Conservation (phyloP, 768 basidiomycete genomes). For the Lanmaoa pseudosensibilis region DNA sequence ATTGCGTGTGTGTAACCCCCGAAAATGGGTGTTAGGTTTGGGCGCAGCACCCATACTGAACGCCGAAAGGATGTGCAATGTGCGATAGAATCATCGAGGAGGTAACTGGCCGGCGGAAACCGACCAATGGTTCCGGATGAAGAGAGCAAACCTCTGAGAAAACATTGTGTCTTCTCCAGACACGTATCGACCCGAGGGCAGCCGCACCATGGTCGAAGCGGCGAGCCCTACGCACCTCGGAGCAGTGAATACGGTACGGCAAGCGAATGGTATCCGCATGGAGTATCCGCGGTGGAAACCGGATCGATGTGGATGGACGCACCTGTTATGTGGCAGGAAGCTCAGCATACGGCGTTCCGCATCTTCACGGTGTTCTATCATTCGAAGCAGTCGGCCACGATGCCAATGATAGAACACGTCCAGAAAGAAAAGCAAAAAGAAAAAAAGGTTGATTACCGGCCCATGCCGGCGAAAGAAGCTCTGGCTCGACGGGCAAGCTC, state of each 20-base stretch:
- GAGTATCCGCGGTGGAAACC: not conserved
- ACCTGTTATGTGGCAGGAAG: not conserved
- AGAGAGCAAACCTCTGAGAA: not conserved
- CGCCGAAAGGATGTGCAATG: not conserved
- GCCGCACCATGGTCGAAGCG: not conserved
- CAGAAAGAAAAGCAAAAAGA: too few species aligned
- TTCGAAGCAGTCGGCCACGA: not conserved
- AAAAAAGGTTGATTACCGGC: not conserved
- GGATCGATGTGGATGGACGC: not conserved
- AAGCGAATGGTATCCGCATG: not conserved
- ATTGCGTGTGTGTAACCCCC: not conserved
- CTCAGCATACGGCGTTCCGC: not conserved
- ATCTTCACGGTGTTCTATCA: not conserved
- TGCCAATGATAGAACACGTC: slow-evolving; percentile 2
- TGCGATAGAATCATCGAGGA: slow-evolving; percentile 1
- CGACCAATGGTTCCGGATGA: not conserved
- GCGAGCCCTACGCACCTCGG: not conserved
- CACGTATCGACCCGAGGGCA: not conserved
- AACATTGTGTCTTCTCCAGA: not conserved
- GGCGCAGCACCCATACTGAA: not conserved
- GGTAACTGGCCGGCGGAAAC: not conserved
- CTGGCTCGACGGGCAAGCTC: not conserved
- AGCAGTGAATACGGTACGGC: not conserved
- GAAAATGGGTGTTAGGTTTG: not conserved
- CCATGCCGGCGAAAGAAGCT: not conserved